Conservation (phyloP, 2,329 filamentous ascomycete genomes). For the Fusarium torulosum region DNA sequence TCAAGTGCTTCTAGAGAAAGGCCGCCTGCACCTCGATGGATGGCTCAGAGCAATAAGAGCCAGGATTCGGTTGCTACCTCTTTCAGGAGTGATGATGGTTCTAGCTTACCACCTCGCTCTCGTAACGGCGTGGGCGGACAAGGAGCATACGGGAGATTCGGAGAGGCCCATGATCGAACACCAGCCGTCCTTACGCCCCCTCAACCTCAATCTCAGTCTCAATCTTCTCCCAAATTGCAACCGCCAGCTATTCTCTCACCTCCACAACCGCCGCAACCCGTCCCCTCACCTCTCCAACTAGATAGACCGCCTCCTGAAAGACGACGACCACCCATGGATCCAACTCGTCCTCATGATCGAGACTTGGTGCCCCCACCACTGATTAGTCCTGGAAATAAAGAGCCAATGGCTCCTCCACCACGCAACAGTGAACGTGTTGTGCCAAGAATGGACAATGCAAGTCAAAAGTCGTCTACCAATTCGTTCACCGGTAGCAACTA, state of each 20-base stretch:
- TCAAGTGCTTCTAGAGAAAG: slow-evolving; percentile 58
- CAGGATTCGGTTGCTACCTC: slow-evolving; percentile 69
- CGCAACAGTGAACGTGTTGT: slow-evolving; percentile 64
- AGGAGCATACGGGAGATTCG: slow-evolving; percentile 56
- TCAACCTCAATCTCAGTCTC: slow-evolving; percentile 43
- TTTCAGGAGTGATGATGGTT: slow-evolving; percentile 65
- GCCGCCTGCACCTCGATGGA: slow-evolving; percentile 60
- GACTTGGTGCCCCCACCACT: slow-evolving; percentile 70
- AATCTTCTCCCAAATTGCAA: slow-evolving; percentile 46
- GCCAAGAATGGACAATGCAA: slow-evolving; percentile 59
- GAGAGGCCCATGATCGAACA: slow-evolving; percentile 47
- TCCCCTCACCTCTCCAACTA: slow-evolving; percentile 42
- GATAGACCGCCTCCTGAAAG: slow-evolving; percentile 70
- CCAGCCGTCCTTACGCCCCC: slow-evolving; percentile 39
- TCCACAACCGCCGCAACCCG: slow-evolving; percentile 46
- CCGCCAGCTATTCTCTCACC: slow-evolving; percentile 35
- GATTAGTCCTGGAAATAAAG: slow-evolving; percentile 64
- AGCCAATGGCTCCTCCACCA: slow-evolving; percentile 62
- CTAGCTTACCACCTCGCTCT: slow-evolving; percentile 65
- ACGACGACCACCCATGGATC: slow-evolving; percentile 75
- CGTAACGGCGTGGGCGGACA: slow-evolving; percentile 62
- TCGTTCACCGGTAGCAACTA: slow-evolving; percentile 52
- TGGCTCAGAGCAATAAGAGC: slow-evolving; percentile 66
- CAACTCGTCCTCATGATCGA: slow-evolving; percentile 65
- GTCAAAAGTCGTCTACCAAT: slow-evolving; percentile 42